phyloP scores from a whole-genome alignment of 192 early-diverging fungal species.

The Coemansia furcata region DNA sequence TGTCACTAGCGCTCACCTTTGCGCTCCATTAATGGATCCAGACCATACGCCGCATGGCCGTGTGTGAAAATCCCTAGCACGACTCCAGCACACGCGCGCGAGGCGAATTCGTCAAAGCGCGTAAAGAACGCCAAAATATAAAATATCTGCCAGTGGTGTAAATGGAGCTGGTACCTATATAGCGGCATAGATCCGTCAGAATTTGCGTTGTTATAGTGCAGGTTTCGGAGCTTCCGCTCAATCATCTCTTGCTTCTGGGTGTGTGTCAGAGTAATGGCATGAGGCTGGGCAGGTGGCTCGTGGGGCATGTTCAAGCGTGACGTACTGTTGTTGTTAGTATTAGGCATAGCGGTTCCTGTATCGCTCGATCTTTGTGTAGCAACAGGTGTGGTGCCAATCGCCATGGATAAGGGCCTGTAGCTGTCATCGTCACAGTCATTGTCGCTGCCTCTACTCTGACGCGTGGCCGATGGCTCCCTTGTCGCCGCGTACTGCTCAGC shows the following conservation, averaged over 20 bases:
- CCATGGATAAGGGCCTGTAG: background rate
- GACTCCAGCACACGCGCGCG: conserved; percentile 66
- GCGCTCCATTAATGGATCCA: conserved; percentile 55
- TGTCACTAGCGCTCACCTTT: conserved; percentile 5
- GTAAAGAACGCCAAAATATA: conserved; percentile 80
- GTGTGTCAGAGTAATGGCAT: conserved; percentile 11
- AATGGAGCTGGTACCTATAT: conserved; percentile 52
- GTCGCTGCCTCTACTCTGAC: background rate
- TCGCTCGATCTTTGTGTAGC: background rate
- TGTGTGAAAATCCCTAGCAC: conserved; percentile 72
- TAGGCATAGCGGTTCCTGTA: background rate
- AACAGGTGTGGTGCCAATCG: background rate
- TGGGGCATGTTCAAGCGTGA: conserved; percentile 23
- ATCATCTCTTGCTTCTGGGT: conserved; percentile 25
- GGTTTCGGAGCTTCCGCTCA: conserved; percentile 11
- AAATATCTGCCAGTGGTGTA: conserved; percentile 86
- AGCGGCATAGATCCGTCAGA: conserved; percentile 19
- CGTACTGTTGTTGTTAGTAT: background rate
- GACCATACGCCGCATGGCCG: conserved; percentile 63
- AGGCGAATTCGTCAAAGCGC: conserved; percentile 67
- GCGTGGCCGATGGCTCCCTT: background rate
- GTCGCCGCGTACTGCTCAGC: conserved; percentile 13
- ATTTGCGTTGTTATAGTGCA: conserved; percentile 33
- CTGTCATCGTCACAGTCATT: background rate
- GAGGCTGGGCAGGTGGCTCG: conserved; percentile 13